Percentiles rank a stretch among this genome's conserved stretches.
Evolutionary conservation across 306 rosid genomes (phyloP).

Genomic region (Begonia fuchsioides): DNA sequence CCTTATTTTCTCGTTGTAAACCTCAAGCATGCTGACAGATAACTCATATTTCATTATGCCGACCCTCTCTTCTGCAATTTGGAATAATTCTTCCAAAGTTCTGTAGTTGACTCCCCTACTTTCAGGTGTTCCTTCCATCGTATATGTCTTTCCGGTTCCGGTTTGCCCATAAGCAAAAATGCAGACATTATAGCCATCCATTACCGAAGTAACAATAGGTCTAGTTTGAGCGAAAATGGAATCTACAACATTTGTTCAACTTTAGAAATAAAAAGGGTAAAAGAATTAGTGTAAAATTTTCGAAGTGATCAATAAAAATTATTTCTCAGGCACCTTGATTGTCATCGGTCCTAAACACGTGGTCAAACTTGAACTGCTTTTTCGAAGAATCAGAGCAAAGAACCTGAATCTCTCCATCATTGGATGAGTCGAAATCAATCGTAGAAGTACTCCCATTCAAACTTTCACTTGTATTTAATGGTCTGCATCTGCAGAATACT

Average conservation of each 20-base stretch:
- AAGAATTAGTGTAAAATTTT: background rate
- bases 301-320: conserved; percentile 4
- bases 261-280: background rate
- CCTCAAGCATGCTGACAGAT: conserved; percentile 91
- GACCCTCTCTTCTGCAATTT: conserved; percentile 49
- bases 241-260: conserved; percentile 27
- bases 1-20: conserved; percentile 82
- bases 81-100: conserved; percentile 73
- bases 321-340: conserved; percentile 48
- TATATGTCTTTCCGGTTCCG: conserved; percentile 94
- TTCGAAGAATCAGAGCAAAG: conserved; percentile 68
- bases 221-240: conserved; percentile 70
- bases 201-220: conserved; percentile 71
- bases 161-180: conserved; percentile 99
- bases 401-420: conserved; percentile 72
- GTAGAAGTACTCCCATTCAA: conserved; percentile 36
- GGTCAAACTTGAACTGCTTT: conserved; percentile 83
- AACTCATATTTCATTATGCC: conserved; percentile 62
- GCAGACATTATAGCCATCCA: conserved; percentile 93
- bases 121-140: conserved; percentile 90
- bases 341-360: conserved; percentile 67
- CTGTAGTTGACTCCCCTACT: conserved; percentile 92
- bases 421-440: conserved; percentile 59
- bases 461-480: conserved; percentile 48
- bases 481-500: conserved; percentile 95